Conservation (phyloP, 176 grass and related monocot species). For the Triticum dicoccoides region DNA sequence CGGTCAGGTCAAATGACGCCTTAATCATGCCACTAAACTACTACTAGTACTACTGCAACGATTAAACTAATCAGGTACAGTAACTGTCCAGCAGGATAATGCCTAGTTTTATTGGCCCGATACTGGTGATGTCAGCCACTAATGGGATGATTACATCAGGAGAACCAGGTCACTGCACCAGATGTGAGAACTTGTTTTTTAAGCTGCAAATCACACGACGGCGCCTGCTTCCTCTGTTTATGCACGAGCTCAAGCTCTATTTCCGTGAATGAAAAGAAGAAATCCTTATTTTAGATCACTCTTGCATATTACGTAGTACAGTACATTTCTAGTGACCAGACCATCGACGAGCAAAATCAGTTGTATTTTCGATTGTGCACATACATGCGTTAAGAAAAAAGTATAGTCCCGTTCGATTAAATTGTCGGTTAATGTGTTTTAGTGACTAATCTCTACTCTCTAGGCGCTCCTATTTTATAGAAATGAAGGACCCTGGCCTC, state of each 20-base stretch:
- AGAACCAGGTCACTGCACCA: background rate
- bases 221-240: background rate
- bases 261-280: too few species aligned
- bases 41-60: background rate
- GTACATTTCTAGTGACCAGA: too few species aligned
- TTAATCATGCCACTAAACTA: constrained; percentile 41
- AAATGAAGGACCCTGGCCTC: too few species aligned
- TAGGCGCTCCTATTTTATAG: background rate
- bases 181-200: background rate
- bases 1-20: constrained; percentile 26
- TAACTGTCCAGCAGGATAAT: background rate
- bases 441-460: background rate
- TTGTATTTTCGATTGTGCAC: too few species aligned
- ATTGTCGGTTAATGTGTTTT: too few species aligned
- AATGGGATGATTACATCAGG: constrained; percentile 44
- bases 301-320: too few species aligned
- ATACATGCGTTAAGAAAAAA: too few species aligned
- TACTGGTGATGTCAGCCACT: constrained; percentile 29
- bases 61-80: constrained; percentile 18
- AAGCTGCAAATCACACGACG: background rate
- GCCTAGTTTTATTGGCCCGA: constrained; percentile 39
- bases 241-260: background rate
- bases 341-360: too few species aligned
- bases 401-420: too few species aligned
- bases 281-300: too few species aligned